Evolutionary conservation across 2,329 filamentous ascomycete species (phyloP), one percentile per base, ranked within the genome.

Genomic region (Ascomycota sp.): DNA sequence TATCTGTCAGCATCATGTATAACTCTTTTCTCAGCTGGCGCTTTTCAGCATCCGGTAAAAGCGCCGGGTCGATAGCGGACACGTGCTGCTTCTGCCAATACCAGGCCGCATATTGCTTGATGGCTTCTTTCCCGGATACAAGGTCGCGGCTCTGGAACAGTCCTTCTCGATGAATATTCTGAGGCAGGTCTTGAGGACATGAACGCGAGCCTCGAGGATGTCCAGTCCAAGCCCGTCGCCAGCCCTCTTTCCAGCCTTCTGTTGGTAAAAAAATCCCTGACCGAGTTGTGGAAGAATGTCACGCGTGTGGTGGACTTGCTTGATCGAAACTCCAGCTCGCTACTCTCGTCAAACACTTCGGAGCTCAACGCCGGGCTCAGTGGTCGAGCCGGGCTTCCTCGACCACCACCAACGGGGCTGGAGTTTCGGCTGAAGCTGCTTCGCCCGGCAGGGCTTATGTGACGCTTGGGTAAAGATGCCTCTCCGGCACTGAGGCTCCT

Each of bases 21-120:
- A 57, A 42, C 4, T 39, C 42, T 17, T 34, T 41, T 1, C 50
- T 52, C 8, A 57, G 41, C 4, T 42, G 38, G 1, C 39, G 40
- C 34, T 53, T 57, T 26, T 53, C 44, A 0, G 39, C 30, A 0
- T 30, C 32, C 0, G 43, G 35, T 1, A 55, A 38, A 0, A 35
- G 35, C 0, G 34, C 28, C 1, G 45, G 44, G 24, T 56, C 47
- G 10, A 57, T 39, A 0, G 43, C 45, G 0, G 45, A 45, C 9
- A 56, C 31, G 35, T 58, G 55, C 23, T 58, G n/a, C n/a, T n/a
- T 54, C 29, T 55, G 55, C 55, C 55, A 57, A 32, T 58, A 58
- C 55, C 55, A 56, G 0, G 54, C 53, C 0, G 55, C 52, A 23
- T 57, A 57, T 27, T 53, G 49, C 32, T 42, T 50, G 13, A 53